Evolutionary conservation across 495 filamentous ascomycete genomes (phyloP).

Genomic region (Hypomontagnella submonticulosa): DNA sequence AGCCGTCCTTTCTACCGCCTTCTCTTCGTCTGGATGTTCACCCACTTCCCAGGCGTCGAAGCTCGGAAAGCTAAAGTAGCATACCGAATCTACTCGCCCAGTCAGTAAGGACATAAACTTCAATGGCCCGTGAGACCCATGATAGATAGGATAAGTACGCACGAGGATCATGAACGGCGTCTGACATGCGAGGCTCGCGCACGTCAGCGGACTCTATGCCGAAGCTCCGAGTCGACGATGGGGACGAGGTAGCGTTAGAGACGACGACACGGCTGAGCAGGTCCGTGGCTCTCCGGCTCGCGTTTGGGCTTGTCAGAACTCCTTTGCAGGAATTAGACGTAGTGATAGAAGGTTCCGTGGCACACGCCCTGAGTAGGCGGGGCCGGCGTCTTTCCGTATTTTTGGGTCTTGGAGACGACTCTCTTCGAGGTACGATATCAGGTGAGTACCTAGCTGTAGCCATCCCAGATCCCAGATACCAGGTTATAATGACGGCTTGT

Average conservation of each 20-base stretch:
- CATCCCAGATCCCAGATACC: conserved; percentile 20
- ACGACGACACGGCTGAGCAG: conserved; percentile 62
- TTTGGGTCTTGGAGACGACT: conserved; percentile 39
- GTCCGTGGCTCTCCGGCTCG: conserved; percentile 61
- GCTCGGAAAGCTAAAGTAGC: conserved; percentile 68
- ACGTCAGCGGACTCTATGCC: conserved; percentile 48
- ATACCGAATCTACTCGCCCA: conserved; percentile 49
- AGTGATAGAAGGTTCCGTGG: conserved; percentile 66
- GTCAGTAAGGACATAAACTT: conserved; percentile 14
- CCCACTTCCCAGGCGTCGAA: conserved; percentile 61
- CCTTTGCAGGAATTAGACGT: conserved; percentile 63
- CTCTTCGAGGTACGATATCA: conserved; percentile 36
- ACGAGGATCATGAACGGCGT: conserved; percentile 46
- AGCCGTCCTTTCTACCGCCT: conserved; percentile 29
- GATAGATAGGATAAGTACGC: conserved; percentile 8
- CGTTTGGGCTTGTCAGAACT: conserved; percentile 57
- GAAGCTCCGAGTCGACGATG: conserved; percentile 50
- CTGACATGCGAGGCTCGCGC: conserved; percentile 47
- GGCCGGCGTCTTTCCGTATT: conserved; percentile 53
- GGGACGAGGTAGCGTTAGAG: conserved; percentile 55
- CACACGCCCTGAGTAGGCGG: conserved; percentile 60
- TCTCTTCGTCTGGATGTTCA: conserved; percentile 52
- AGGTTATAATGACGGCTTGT: conserved; percentile 19
- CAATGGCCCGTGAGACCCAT: conserved; percentile 5
- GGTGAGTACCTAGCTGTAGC: conserved; percentile 42